A percentile compares a stretch with the other conserved stretches of the same genome.
These are phyloP conservation scores for Allomyces javanicus DNA, from an alignment of 192 early-diverging fungal species.

Conservation along the genomic window DNA sequence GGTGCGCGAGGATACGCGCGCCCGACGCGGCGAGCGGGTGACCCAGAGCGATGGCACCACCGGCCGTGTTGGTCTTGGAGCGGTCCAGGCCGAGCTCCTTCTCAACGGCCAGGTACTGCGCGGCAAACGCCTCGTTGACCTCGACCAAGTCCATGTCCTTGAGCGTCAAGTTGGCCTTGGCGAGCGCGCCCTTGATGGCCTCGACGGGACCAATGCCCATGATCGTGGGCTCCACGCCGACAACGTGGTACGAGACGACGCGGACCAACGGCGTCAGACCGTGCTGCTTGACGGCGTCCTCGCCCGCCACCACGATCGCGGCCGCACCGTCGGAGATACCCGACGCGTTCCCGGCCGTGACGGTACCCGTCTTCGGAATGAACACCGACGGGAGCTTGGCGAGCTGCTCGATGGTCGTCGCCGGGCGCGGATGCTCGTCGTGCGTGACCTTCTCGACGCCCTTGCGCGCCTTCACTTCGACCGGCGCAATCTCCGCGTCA, in stretches of 20 bases:
- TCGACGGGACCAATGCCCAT: slow-evolving; percentile 95
- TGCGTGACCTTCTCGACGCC: slow-evolving; percentile 39
- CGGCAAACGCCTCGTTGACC: slow-evolving; percentile 98
- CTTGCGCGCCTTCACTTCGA: slow-evolving; percentile 54
- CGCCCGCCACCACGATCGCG: slow-evolving; percentile 64
- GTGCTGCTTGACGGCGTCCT: slow-evolving; percentile 61
- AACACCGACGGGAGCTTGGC: slow-evolving; percentile 69
- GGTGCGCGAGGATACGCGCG: slow-evolving; percentile 76
- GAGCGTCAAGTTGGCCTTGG: slow-evolving; percentile 50
- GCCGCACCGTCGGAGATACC: slow-evolving; percentile 90
- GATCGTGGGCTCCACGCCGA: slow-evolving; percentile 77
- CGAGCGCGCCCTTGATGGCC: slow-evolving; percentile 69
- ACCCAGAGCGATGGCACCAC: slow-evolving; percentile 83
- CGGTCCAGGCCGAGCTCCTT: slow-evolving; percentile 71
- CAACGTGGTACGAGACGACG: slow-evolving; percentile 62
- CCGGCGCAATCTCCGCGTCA: slow-evolving; percentile 56
- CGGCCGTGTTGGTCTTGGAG: slow-evolving; percentile 60
- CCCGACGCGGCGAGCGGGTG: slow-evolving; percentile 94
- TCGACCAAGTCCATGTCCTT: slow-evolving; percentile 80
- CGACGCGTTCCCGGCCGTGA: slow-evolving; percentile 87
- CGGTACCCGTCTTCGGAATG: slow-evolving; percentile 63
- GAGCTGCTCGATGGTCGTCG: slow-evolving; percentile 58
- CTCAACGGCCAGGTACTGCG: slow-evolving; percentile 71
- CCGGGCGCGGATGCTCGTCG: slow-evolving; percentile 84
- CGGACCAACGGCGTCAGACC: slow-evolving; percentile 64